Evolutionary conservation across 768 basidiomycete species (phyloP).

Genomic region (Boletellus ananas): DNA sequence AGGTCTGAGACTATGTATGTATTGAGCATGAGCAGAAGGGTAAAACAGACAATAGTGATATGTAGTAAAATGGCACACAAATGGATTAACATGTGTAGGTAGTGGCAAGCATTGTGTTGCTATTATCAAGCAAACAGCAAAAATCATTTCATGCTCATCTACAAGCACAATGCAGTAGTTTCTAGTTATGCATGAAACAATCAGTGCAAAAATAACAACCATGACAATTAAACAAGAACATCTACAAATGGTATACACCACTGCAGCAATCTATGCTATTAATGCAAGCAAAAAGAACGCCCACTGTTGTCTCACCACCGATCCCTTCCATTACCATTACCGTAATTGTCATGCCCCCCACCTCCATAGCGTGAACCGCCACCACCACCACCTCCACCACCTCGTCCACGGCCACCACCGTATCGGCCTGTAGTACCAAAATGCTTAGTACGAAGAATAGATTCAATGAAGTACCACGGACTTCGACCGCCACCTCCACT

Average conservation of each 20-base stretch:
- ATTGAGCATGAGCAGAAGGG: no score
- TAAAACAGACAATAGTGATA: no score
- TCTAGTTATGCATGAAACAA: no score
- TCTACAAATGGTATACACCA: slow-evolving; percentile 27
- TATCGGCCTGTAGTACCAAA: slow-evolving; percentile 58
- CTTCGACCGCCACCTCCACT: slow-evolving; percentile 76
- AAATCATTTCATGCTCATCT: no score
- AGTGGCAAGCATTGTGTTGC: no score
- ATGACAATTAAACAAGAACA: slow-evolving; percentile 3
- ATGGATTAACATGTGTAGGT: no score
- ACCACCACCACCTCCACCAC: slow-evolving; percentile 22
- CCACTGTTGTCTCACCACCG: slow-evolving; percentile 18
- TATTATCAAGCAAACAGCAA: no score
- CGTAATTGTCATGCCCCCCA: slow-evolving; percentile 22
- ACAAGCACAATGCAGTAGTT: no score
- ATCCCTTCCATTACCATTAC: slow-evolving; percentile 23
- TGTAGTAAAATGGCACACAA: no score
- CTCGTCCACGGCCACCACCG: slow-evolving; percentile 36
- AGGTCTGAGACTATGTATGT: no score
- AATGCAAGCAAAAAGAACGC: slow-evolving; percentile 3
- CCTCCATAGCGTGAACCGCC: slow-evolving; percentile 22
- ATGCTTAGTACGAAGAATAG: not conserved
- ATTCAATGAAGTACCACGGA: slow-evolving; percentile 30
- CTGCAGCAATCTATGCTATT: slow-evolving; percentile 20
- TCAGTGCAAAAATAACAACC: not conserved